Base-by-base conservation (phyloP, 495 filamentous ascomycete species). In the Cercophora newfieldiana region DNA sequence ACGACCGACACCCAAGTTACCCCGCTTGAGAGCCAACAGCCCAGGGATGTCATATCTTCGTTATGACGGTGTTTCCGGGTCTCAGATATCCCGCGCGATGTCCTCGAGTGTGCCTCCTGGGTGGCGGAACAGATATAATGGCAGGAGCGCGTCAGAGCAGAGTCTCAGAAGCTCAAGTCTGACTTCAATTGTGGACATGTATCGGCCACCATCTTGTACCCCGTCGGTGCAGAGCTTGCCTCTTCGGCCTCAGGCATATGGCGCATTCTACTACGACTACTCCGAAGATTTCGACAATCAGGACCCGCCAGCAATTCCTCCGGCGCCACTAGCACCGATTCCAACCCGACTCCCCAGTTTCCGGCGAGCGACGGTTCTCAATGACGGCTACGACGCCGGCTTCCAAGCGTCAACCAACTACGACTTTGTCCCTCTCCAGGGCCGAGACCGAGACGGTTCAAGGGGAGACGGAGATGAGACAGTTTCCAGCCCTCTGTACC, bases 191-290 rank as follows among this genome's bases (percentile, higher is more conserved):
- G 71, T 77, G 10, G 76, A 79, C 59, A 77, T 78, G 77, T 77
- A 80, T 49, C 74, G 73, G 21, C 74, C 67, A 24, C 69, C 76
- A n/a, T 66, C 69, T 25, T 33, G 63, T 18, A 44, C 61, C n/a
- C 61, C 29, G 30, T 37, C 74, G 29, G 53, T 29, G 7, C 49
- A 59, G 26, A 59, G 53, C 14, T 25, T 18, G 22, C 24, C 51
- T 10, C 56, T 37, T 50, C 51, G 50, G 6, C 29, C 44, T 54
- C 57, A 59, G 26, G n/a, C 59, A 12, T 26, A 26, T 21, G 57
- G 68, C 31, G 49, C 61, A 21, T 68, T 79, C 24, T 84, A 80
- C 65, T 85, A 84, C 70, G 83, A 85, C 67, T 85, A 84, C 66
- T 82, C 81, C 3, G 83, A 85, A 69, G 78, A 77, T 25, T 85